Percentiles rank a stretch among this genome's conserved stretches.
phyloP scores from a whole-genome alignment of 139 green algal species.

The Bryopsis sp. region DNA sequence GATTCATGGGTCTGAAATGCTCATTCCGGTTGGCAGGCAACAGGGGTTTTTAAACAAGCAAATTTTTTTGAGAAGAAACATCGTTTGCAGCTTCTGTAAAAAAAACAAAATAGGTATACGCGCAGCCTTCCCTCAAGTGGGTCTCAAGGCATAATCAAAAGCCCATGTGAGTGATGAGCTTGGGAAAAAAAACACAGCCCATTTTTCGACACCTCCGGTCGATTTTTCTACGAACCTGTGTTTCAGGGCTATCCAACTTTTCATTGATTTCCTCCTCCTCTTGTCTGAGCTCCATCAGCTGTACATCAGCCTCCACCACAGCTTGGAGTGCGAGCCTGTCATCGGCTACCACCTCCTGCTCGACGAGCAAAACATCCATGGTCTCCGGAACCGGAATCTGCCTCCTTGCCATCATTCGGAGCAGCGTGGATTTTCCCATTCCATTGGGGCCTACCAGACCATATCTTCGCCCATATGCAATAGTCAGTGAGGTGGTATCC shows the following conservation, averaged over 20 bases:
- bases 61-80: no score
- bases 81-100: no score
- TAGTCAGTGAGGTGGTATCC: constrained; percentile 82
- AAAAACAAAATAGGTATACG: no score
- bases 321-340: constrained; percentile 56
- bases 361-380: constrained; percentile 97
- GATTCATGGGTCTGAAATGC: no score
- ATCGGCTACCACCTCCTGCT: constrained; percentile 91
- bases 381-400: constrained; percentile 90
- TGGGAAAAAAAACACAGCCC: no score
- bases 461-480: constrained; percentile 76
- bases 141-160: no score
- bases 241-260: constrained; percentile 28
- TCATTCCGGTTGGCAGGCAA: no score
- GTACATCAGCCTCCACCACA: constrained; percentile 88
- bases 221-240: constrained; percentile 28
- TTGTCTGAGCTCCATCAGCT: constrained; percentile 82
- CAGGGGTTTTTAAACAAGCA: no score
- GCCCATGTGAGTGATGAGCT: no score
- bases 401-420: constrained; percentile 85
- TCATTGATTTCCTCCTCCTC: constrained; percentile 70
- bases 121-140: no score
- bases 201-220: no score
- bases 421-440: constrained; percentile 95
- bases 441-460: constrained; percentile 81